Percentiles rank a stretch among this genome's conserved stretches.
phyloP scores from a whole-genome alignment of 768 basidiomycete species.

The Royoungia palumana region DNA sequence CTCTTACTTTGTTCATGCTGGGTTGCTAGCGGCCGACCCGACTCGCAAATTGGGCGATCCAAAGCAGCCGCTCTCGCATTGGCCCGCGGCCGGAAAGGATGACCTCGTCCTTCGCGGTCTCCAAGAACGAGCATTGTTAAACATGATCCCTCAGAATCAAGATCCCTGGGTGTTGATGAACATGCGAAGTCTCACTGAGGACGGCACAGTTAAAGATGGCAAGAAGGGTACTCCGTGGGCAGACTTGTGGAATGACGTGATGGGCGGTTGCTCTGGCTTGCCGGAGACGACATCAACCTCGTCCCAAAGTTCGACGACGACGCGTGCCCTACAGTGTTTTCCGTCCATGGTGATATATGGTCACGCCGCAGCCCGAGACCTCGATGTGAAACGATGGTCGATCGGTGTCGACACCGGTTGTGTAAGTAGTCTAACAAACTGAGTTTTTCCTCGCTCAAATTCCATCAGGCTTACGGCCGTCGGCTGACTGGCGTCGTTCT shows the following conservation, averaged over 20 bases:
- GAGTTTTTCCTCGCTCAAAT: not conserved
- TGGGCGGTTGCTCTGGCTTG: constrained; percentile 57
- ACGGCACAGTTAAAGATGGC: constrained; percentile 30
- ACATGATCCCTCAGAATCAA: constrained; percentile 68
- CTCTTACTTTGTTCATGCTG: constrained; percentile 78
- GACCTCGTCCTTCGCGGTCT: constrained; percentile 41
- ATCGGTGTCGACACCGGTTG: constrained; percentile 88
- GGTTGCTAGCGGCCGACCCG: constrained; percentile 74
- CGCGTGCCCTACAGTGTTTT: constrained; percentile 51
- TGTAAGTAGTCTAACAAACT: constrained; percentile 40
- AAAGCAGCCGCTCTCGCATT: constrained; percentile 68
- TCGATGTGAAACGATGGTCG: constrained; percentile 81
- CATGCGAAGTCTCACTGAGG: constrained; percentile 37
- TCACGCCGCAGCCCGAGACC: constrained; percentile 73
- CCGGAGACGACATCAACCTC: constrained; percentile 6
- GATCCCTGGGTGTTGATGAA: constrained; percentile 68
- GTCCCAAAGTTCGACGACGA: not conserved
- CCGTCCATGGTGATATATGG: constrained; percentile 85
- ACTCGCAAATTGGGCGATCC: constrained; percentile 43
- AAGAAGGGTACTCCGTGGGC: constrained; percentile 68
- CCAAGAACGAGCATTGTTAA: constrained; percentile 70
- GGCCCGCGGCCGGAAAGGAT: constrained; percentile 39
- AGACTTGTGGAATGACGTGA: constrained; percentile 67
- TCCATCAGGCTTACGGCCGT: constrained; percentile 51
- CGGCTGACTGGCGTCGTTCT: constrained; percentile 69